Percentiles rank a stretch among this genome's conserved stretches.
Evolutionary conservation across 192 early-diverging fungal genomes (phyloP).

Genomic region (Coemansia sp.): DNA sequence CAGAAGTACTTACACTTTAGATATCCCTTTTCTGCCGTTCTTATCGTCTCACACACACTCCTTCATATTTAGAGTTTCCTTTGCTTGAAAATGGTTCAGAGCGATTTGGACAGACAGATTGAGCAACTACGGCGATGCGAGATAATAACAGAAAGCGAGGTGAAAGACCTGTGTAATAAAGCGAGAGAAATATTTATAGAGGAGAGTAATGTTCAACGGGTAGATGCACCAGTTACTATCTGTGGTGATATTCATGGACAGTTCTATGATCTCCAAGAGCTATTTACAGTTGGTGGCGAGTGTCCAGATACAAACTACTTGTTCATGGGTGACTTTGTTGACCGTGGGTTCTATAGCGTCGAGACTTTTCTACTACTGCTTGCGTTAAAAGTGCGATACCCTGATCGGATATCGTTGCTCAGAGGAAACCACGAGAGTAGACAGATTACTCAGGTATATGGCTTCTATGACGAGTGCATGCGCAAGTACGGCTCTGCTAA

Average conservation of each 20-base stretch:
- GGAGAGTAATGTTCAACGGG: constrained; percentile 93
- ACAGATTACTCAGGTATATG: constrained; percentile 98
- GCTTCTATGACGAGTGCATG: constrained; percentile 97
- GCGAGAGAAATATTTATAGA: constrained; percentile 94
- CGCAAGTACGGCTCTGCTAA: constrained; percentile 95
- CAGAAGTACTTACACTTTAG: no score
- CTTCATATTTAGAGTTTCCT: no score
- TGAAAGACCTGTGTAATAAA: constrained; percentile 90
- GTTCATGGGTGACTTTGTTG: constrained; percentile 98
- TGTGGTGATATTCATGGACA: constrained; percentile 98
- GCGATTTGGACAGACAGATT: constrained; percentile 71
- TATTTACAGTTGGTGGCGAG: constrained; percentile 91
- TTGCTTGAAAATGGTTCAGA: constrained; percentile 38
- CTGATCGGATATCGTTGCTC: constrained; percentile 90
- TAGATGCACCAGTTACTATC: constrained; percentile 94
- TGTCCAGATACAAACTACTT: constrained; percentile 97
- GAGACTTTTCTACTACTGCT: constrained; percentile 96
- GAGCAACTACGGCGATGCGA: constrained; percentile 87
- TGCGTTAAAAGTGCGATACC: constrained; percentile 88
- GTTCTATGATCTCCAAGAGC: constrained; percentile 93
- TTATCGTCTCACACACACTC: no score
- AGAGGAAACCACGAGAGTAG: constrained; percentile 92
- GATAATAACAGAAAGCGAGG: constrained; percentile 88
- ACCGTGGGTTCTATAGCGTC: constrained; percentile 93
- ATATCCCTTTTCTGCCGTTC: no score